These are phyloP conservation scores for Usnea hakonensis DNA, from an alignment of 495 filamentous ascomycete genomes.

Conservation along the genomic window DNA sequence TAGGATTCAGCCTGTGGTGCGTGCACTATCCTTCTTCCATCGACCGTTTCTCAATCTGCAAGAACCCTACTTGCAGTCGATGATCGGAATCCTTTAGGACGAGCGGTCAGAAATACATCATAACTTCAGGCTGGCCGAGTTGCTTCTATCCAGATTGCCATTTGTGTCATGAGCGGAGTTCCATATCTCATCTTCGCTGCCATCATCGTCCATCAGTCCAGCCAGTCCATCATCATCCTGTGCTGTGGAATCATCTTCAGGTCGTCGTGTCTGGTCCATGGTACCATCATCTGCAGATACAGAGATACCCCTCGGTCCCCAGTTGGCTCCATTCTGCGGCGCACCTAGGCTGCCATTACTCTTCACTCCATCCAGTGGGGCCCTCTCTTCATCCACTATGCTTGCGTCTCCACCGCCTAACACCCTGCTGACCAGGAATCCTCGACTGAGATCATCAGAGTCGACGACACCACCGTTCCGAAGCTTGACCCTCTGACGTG, in stretches of 20 bases:
- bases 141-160: neutral
- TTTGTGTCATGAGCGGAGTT: neutral
- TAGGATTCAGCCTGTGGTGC: neutral
- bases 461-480: conserved; percentile 88
- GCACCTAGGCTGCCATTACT: conserved; percentile 21
- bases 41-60: neutral
- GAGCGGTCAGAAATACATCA: neutral
- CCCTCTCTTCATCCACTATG: conserved; percentile 34
- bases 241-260: neutral
- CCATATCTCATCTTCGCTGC: conserved; percentile 14
- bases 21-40: neutral
- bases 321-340: conserved; percentile 43
- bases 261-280: conserved; percentile 32
- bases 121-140: neutral
- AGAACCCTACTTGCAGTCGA: neutral
- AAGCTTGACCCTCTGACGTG: conserved; percentile 87
- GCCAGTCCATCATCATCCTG: conserved; percentile 23
- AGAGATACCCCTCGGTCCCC: conserved; percentile 72
- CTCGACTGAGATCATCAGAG: conserved; percentile 73
- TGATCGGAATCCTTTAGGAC: neutral
- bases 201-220: conserved; percentile 26
- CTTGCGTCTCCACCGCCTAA: conserved; percentile 36
- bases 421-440: conserved; percentile 59
- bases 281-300: conserved; percentile 73
- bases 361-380: conserved; percentile 19